Base-by-base conservation (phyloP, 805 yeast genomes). In the Wickerhamomyces sydowiorum region DNA sequence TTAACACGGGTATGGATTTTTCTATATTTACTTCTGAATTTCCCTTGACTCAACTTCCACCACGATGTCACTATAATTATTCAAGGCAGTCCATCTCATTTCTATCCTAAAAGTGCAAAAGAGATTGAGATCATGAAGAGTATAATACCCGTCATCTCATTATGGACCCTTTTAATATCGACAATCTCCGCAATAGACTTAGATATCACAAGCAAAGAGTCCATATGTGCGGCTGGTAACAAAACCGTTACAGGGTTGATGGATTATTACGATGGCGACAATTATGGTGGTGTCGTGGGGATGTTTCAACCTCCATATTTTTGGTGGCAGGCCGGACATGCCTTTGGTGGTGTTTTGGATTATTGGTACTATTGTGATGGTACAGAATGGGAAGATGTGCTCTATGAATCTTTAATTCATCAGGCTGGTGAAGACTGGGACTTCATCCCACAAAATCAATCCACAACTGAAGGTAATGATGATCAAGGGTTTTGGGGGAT, bases 261-360 rank as follows among this genome's bases (percentile, higher is more conserved):
- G 60, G 83, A 80, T 62, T 82, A 82, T 60, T 82, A 82, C 53
- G 78, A 74, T 52, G 89, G 88, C 25, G 41, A 44, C 34, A 57
- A 66, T 29, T 56, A 63, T 34, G 87, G 87, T 38, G 87, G 87
- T 17, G 19, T 74, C 75, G 82, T 24, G 27, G 27, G 27, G 27
- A 24, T 24, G 27, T 82, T 82, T 54, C 69, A 76, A 18, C 56
- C 70, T 48, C 91, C 91, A 0, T 84, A 84, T 62, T 84, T 82
- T 64, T 89, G 91, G 89, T 86, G 95, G 95, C 84, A 86, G 61
- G 90, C 95, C 19, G 96, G 96, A 51, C 91, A 86, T 54, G 93
- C 89, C 0, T 84, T 67, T 64, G 76, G 77, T 31, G 67, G 70
- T 9, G 60, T 86, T 68, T 57, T 91, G 23, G 96, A 88, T 58